These are phyloP conservation scores for Exophiala sp. DNA, from an alignment of 2,329 filamentous ascomycete genomes.

Conservation along the genomic window DNA sequence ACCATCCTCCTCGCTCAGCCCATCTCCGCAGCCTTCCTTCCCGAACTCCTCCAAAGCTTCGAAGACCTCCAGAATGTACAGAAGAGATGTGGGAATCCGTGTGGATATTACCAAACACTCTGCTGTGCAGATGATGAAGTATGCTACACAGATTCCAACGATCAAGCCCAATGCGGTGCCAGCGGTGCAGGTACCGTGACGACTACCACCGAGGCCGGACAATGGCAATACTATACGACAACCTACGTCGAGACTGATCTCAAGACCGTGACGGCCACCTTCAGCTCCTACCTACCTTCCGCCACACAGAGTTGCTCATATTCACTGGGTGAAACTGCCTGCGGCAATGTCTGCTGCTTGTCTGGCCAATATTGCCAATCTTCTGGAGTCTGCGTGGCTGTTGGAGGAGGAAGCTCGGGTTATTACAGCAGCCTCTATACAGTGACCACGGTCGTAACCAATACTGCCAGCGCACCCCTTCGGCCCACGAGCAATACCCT, in stretches of 20 bases:
- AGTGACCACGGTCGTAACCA: slow-evolving; percentile 31
- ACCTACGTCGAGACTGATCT: slow-evolving; percentile 52
- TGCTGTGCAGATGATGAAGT: slow-evolving; percentile 44
- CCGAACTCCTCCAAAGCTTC: slow-evolving; percentile 25
- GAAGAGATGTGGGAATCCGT: slow-evolving; percentile 43
- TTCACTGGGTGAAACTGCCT: slow-evolving; percentile 40
- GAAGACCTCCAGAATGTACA: slow-evolving; percentile 25
- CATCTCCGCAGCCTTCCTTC: slow-evolving; percentile 24
- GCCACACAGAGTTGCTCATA: slow-evolving; percentile 41
- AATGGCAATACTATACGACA: slow-evolving; percentile 53
- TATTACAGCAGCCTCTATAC: slow-evolving; percentile 36
- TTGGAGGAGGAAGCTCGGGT: slow-evolving; percentile 29
- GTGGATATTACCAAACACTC: slow-evolving; percentile 48
- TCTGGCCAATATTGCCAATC: slow-evolving; percentile 41
- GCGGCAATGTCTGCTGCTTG: slow-evolving; percentile 43
- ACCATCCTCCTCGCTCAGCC: slow-evolving; percentile 17
- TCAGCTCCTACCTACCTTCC: slow-evolving; percentile 39
- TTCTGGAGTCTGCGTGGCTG: slow-evolving; percentile 34
- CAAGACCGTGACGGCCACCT: slow-evolving; percentile 49
- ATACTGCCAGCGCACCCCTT: slow-evolving; percentile 35
- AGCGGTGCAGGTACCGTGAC: slow-evolving; percentile 21
- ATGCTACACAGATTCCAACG: slow-evolving; percentile 47
- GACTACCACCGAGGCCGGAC: slow-evolving; percentile 28
- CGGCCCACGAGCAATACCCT: slow-evolving; percentile 42
- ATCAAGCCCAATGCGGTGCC: slow-evolving; percentile 45